phyloP scores from a whole-genome alignment of 2,329 filamentous ascomycete species.

The Tolypocladium album region DNA sequence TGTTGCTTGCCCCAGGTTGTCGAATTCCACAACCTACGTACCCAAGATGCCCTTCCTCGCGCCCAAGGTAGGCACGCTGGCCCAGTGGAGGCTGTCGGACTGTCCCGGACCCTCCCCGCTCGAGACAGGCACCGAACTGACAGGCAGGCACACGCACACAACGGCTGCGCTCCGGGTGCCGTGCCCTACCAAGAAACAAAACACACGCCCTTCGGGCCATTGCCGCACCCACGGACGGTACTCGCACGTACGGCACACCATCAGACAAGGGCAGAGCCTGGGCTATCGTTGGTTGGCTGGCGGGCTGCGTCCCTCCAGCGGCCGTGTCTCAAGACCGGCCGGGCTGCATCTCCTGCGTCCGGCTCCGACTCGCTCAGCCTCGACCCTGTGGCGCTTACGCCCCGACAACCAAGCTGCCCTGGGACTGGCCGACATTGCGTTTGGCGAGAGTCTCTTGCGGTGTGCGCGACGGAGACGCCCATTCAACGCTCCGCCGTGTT shows the following conservation, averaged over 20 bases:
- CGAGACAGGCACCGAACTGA: background rate
- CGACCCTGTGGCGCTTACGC: background rate
- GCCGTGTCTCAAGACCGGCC: background rate
- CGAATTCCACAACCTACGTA: background rate
- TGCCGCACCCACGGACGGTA: background rate
- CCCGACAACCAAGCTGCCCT: background rate
- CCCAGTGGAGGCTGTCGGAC: background rate
- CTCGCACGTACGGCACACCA: background rate
- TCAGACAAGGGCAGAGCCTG: background rate
- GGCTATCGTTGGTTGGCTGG: background rate
- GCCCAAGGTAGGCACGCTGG: too few relatives aligned
- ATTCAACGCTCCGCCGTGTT: constrained; percentile 1
- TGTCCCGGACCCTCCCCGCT: background rate
- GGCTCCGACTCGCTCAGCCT: background rate
- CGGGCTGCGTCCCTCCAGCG: background rate
- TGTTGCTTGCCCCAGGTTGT: background rate
- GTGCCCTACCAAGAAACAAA: background rate
- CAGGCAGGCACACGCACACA: background rate
- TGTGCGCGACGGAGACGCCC: background rate
- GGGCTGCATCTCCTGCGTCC: background rate
- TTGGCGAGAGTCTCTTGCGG: background rate
- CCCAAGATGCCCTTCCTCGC: too few relatives aligned
- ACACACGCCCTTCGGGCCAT: background rate
- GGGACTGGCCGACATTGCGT: background rate
- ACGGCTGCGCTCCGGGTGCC: background rate